A percentile compares a stretch with the other conserved stretches of the same genome.
Evolutionary conservation across 768 basidiomycete genomes (phyloP).

Genomic region (Termitomyces sp.): DNA sequence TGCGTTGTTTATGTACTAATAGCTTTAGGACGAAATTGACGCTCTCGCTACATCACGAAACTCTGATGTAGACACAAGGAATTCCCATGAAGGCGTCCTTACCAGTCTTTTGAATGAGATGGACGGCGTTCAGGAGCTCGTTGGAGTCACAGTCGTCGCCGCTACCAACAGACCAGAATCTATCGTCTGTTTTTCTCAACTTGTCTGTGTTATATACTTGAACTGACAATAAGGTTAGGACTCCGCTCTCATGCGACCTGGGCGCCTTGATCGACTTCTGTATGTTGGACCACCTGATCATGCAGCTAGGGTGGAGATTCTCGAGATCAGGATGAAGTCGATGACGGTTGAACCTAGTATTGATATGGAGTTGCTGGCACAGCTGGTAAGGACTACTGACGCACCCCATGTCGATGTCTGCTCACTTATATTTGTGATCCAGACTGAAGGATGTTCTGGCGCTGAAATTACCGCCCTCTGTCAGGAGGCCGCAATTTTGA

Average conservation of each 20-base stretch:
- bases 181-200: slow-evolving; percentile 50
- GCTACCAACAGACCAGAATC: slow-evolving; percentile 95
- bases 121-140: slow-evolving; percentile 94
- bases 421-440: neutral
- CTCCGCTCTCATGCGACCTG: slow-evolving; percentile 90
- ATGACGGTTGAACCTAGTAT: slow-evolving; percentile 80
- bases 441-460: slow-evolving; percentile 96
- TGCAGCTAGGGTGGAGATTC: slow-evolving; percentile 75
- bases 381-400: slow-evolving; percentile 42
- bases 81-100: slow-evolving; percentile 81
- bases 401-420: neutral
- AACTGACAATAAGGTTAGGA: slow-evolving; percentile 48
- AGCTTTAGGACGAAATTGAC: slow-evolving; percentile 88
- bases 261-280: slow-evolving; percentile 87
- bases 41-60: slow-evolving; percentile 80
- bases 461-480: slow-evolving; percentile 90
- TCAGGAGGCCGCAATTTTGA: slow-evolving; percentile 90
- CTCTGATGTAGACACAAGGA: slow-evolving; percentile 45
- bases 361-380: slow-evolving; percentile 61
- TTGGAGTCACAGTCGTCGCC: slow-evolving; percentile 92
- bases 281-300: slow-evolving; percentile 92
- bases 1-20: neutral
- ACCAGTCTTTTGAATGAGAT: slow-evolving; percentile 95
- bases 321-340: slow-evolving; percentile 64
- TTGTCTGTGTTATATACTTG: neutral